Conservation (phyloP, 805 yeast genomes). For the Metschnikowia henanensis region DNA sequence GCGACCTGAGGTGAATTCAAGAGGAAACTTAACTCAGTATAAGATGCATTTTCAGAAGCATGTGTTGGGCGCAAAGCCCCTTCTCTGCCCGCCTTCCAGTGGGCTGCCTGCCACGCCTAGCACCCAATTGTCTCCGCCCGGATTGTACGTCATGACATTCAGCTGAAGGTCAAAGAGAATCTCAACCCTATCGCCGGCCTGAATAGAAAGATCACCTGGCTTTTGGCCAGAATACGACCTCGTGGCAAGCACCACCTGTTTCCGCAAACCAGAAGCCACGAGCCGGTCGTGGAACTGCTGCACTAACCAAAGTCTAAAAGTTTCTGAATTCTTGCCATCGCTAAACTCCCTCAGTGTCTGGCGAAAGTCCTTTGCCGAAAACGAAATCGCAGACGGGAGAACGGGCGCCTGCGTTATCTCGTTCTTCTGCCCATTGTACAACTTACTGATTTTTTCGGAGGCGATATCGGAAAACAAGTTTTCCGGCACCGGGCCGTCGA, state of each 20-base stretch:
- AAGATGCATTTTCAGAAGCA: constrained; percentile 2
- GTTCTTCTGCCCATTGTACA: constrained; percentile 37
- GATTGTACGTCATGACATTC: constrained; percentile 21
- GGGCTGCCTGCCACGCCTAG: constrained; percentile 24
- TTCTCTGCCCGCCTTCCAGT: constrained; percentile 18
- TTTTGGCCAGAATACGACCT: constrained; percentile 30
- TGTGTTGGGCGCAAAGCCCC: constrained; percentile 40
- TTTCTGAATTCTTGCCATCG: constrained; percentile 21
- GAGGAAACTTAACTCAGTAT: neutral
- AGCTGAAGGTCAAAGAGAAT: constrained; percentile 33
- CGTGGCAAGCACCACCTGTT: constrained; percentile 16
- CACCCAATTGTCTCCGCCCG: constrained; percentile 31
- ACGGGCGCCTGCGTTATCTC: constrained; percentile 33
- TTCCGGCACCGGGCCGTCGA: neutral
- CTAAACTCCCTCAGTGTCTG: too few species aligned
- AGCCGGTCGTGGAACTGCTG: constrained; percentile 23
- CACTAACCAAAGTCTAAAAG: constrained; percentile 28
- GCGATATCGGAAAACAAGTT: constrained; percentile 6
- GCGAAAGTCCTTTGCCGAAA: too few species aligned
- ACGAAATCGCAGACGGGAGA: neutral
- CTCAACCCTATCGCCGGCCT: constrained; percentile 33
- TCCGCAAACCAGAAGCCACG: neutral
- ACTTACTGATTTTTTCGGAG: constrained; percentile 22
- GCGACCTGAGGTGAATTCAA: too few species aligned
- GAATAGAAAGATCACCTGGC: constrained; percentile 40